A percentile compares a stretch with the other conserved stretches of the same genome.
Evolutionary conservation across 2,329 filamentous ascomycete genomes (phyloP).

Genomic region (Macrophomina phaseolina): DNA sequence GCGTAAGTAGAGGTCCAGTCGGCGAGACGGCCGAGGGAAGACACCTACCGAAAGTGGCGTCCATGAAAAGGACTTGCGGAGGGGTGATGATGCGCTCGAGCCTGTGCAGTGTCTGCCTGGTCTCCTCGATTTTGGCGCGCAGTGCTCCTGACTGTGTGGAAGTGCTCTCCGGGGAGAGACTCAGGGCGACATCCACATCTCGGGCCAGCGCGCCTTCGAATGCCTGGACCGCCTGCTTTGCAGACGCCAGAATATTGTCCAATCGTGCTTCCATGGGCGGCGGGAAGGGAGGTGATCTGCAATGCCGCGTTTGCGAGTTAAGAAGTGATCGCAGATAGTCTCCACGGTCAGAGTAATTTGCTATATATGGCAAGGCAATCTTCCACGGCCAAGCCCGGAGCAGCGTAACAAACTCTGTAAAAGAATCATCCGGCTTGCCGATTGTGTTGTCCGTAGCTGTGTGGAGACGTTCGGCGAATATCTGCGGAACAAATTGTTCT

Average conservation of each 20-base stretch:
- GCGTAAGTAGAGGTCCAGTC: background rate
- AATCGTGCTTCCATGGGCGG: constrained; percentile 1
- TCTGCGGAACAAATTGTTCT: background rate
- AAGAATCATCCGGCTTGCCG: background rate
- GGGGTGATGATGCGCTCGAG: constrained; percentile 6
- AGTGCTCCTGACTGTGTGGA: background rate
- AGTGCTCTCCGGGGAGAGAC: background rate
- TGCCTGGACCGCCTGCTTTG: background rate
- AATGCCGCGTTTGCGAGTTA: background rate
- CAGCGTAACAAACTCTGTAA: too few species aligned
- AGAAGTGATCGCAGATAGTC: background rate
- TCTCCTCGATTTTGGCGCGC: constrained; percentile 12
- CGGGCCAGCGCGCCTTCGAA: constrained; percentile 4
- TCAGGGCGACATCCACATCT: background rate
- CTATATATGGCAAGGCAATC: too few species aligned
- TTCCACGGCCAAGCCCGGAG: too few species aligned
- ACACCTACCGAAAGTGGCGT: background rate
- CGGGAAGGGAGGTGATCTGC: background rate
- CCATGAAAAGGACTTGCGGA: constrained; percentile 6
- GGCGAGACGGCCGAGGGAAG: background rate
- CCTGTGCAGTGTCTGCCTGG: background rate
- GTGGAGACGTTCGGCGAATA: background rate
- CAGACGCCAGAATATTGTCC: background rate
- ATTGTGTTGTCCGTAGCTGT: background rate
- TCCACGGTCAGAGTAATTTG: background rate